Evolutionary conservation across 2,329 filamentous ascomycete genomes (phyloP), one percentile per base, ranked within the genome.

Genomic region (Alternaria conjuncta): DNA sequence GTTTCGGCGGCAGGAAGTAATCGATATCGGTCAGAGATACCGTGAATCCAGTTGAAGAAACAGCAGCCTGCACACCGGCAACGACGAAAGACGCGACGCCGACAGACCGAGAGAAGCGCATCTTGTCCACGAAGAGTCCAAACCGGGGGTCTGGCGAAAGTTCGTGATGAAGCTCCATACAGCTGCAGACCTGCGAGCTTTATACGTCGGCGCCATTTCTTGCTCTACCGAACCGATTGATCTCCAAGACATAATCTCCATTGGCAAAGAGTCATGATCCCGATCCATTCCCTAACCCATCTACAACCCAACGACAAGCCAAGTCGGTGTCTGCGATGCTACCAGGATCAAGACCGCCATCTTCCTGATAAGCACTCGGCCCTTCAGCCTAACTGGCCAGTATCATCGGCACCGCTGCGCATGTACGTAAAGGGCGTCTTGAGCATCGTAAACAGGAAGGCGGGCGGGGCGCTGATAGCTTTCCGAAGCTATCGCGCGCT

Each of bases 1-100:
- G 69, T 15, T 75, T 75, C 4, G 79, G 76, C 6, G 81, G 80
- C 5, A 83, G 67, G 63, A 81, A 83, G 68, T 82, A 83, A 4
- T 77, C 67, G 11, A 81, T 67, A 36, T 78, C 80, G 45, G 79
- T 75, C 3, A 83, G 68, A 6, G 75, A 73, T 0, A 82, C 78
- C 1, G 81, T 83, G 60, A 80, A 79, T 6, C 81, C 81, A 4
- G 80, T 82, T 11, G 76, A 71, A 12, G 73, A 72, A 1, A 74
- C 67, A 9, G 66, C 69, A 54, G 72, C 72, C n/a, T 63, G 60
- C 18, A 66, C 61, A 44, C 49, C 60, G 9, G 56, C 50, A 4
- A 55, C 49, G 15, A 69, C 21, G 8, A 67, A 41, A 4, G 64
- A 49, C 21, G 58, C 60, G 12, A 66, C 15, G 25, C 61, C 56